phyloP scores from a whole-genome alignment of 208 protist species.

The Trypanosoma rangeli region DNA sequence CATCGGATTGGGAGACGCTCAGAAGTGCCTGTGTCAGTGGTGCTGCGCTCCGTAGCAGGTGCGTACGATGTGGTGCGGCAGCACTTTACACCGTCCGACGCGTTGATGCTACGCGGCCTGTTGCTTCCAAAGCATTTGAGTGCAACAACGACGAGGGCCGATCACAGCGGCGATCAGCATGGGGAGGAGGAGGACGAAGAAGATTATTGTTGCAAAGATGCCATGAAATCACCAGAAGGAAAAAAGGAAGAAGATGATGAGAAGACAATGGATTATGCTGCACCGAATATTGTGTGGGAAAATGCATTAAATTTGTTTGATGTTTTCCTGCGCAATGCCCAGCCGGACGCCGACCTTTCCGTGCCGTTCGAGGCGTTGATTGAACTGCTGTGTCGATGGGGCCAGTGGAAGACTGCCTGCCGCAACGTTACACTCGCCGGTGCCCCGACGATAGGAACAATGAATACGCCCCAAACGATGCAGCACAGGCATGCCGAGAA shows the following conservation, averaged over 20 bases:
- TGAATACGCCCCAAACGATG: background rate
- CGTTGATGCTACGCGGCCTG: constrained; percentile 9
- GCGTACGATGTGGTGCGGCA: constrained; percentile 14
- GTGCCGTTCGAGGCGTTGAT: constrained; percentile 22
- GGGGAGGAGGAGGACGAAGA: background rate
- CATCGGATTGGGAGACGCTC: background rate
- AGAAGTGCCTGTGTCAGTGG: background rate
- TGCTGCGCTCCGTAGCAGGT: background rate
- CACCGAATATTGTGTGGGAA: constrained; percentile 4
- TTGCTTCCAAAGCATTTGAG: constrained; percentile 3
- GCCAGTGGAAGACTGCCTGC: constrained; percentile 6
- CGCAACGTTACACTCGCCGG: constrained; percentile 6
- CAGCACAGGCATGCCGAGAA: background rate
- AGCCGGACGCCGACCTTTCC: constrained; percentile 24
- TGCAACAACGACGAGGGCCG: background rate
- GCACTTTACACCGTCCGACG: constrained; percentile 17
- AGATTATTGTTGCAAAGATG: background rate
- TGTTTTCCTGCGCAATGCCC: constrained; percentile 19
- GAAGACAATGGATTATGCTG: background rate
- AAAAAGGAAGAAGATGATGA: background rate
- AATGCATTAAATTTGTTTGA: constrained; percentile 17
- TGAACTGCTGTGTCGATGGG: constrained; percentile 3
- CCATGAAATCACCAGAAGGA: background rate
- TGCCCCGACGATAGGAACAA: background rate
- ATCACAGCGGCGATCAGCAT: background rate